A percentile compares a stretch with the other conserved stretches of the same genome.
phyloP scores from a whole-genome alignment of 305 asterid species.

The Fraxinus greggii region DNA sequence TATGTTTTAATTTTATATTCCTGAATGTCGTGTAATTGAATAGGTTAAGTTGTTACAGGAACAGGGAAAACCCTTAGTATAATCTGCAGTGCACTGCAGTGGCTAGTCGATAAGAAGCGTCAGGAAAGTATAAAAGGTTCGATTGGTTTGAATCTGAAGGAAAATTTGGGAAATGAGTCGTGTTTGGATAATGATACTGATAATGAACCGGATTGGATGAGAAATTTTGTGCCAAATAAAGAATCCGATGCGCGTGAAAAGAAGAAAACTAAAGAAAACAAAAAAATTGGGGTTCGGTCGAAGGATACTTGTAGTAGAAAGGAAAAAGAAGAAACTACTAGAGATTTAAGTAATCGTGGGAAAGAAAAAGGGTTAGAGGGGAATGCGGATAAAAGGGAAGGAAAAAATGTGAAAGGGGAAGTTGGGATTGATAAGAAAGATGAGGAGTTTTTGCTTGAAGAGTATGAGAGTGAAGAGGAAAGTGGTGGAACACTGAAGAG shows the following conservation, averaged over 20 bases:
- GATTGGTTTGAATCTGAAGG: constrained; percentile 26
- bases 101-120: constrained; percentile 77
- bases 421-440: constrained; percentile 47
- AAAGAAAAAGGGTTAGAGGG: constrained; percentile 32
- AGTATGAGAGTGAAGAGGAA: constrained; percentile 74
- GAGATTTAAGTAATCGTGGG: constrained; percentile 38
- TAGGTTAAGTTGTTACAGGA: constrained; percentile 44
- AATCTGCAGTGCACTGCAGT: constrained; percentile 94
- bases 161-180: constrained; percentile 33
- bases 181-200: constrained; percentile 44
- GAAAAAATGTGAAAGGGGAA: constrained; percentile 32
- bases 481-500: constrained; percentile 49
- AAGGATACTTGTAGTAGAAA: constrained; percentile 25
- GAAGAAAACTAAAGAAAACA: constrained; percentile 28
- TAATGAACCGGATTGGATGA: constrained; percentile 96
- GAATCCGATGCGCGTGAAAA: constrained; percentile 39
- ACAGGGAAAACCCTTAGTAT: constrained; percentile 97
- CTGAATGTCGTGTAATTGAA: constrained; percentile 6
- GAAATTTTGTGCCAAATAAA: constrained; percentile 50
- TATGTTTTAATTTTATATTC: constrained; percentile 1
- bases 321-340: constrained; percentile 30
- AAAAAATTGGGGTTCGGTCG: constrained; percentile 22
- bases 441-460: constrained; percentile 75
- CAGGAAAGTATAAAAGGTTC: constrained; percentile 19
- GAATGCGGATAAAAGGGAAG: constrained; percentile 26